Evolutionary conservation across 306 rosid species (phyloP).

Genomic region (Prunus mira): DNA sequence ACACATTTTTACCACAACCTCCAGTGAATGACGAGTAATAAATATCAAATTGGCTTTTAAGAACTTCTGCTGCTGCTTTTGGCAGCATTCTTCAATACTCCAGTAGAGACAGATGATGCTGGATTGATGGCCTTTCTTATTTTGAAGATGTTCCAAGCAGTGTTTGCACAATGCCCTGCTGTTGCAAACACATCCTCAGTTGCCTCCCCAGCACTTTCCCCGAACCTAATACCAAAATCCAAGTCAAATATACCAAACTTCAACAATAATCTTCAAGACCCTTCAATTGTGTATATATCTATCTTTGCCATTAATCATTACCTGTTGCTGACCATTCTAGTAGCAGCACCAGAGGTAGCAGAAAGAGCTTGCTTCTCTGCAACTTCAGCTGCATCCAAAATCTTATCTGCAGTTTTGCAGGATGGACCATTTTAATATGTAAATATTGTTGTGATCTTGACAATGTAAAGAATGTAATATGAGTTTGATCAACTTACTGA

Average conservation of each 20-base stretch:
- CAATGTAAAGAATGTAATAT: background rate
- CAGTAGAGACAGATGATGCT: conserved; percentile 59
- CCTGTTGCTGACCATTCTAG: conserved; percentile 71
- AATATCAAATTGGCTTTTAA: background rate
- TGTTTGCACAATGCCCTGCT: conserved; percentile 63
- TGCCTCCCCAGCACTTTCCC: conserved; percentile 86
- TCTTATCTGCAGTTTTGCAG: conserved; percentile 54
- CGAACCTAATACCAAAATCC: conserved; percentile 42
- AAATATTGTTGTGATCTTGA: background rate
- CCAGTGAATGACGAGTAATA: background rate
- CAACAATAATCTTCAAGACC: background rate
- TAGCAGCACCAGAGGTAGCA: conserved; percentile 71
- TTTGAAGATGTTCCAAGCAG: conserved; percentile 87
- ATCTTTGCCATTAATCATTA: conserved; percentile 7
- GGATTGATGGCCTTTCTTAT: conserved; percentile 82
- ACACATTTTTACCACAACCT: background rate
- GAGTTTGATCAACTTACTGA: conserved; percentile 62
- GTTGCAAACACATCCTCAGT: conserved; percentile 77
- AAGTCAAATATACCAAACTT: background rate
- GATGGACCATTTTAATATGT: background rate
- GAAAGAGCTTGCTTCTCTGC: conserved; percentile 82
- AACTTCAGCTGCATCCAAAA: conserved; percentile 88
- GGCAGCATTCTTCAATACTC: conserved; percentile 53
- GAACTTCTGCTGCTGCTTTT: conserved; percentile 24
- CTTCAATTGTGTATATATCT: background rate